Conservation (phyloP, 2,329 filamentous ascomycete genomes). For the Aureobasidium lini region DNA sequence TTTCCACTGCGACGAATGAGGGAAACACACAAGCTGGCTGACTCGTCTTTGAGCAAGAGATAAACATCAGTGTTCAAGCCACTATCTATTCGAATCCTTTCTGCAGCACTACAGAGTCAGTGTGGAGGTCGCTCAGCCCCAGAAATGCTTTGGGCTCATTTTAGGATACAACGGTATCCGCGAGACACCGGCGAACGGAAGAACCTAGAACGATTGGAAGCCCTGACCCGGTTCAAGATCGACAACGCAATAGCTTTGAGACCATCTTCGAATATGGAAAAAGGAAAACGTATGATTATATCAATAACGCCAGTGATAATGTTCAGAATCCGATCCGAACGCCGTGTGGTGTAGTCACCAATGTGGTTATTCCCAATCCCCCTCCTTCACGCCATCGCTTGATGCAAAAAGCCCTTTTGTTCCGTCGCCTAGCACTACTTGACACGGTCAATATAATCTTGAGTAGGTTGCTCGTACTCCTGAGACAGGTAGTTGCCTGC, state of each 20-base stretch:
- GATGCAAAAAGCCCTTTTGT: slow-evolving; percentile 9
- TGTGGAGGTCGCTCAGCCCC: not conserved
- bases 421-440: slow-evolving; percentile 9
- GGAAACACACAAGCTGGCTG: not conserved
- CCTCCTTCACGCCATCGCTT: slow-evolving; percentile 12
- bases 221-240: not conserved
- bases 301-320: not conserved
- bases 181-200: not conserved
- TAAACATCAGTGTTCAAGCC: not conserved
- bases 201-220: not conserved
- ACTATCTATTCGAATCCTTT: not conserved
- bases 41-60: not conserved
- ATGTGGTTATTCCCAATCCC: not conserved
- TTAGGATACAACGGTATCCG: not conserved
- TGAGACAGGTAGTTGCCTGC: slow-evolving; percentile 68
- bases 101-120: not conserved
- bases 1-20: not conserved
- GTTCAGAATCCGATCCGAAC: not conserved
- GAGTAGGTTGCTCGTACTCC: slow-evolving; percentile 65
- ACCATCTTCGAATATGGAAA: not conserved
- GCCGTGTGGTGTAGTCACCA: not conserved
- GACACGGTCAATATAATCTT: slow-evolving; percentile 57
- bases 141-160: not conserved
- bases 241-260: not conserved
- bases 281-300: not conserved